Base-by-base conservation (phyloP, 306 rosid genomes). In the Bauhinia variegata region DNA sequence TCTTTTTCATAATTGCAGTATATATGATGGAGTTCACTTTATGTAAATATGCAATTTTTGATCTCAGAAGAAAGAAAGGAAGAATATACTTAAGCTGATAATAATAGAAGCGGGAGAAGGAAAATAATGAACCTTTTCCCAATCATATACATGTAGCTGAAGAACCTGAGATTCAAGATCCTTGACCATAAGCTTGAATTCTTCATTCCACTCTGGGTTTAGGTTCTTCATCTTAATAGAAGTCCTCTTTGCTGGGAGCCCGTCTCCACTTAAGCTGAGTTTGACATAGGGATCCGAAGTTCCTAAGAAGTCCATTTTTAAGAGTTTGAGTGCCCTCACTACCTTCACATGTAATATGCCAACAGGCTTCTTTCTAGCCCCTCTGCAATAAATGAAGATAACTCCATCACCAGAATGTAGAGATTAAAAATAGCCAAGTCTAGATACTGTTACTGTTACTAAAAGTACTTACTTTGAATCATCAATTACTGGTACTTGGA, bases 281-380 rank as follows among this genome's bases (percentile, higher is more conserved):
- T 60, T 53, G 11, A 69, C 78, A 61, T 66, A 75, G 46, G 77
- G 80, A 33, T 74, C 77, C 56, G 75, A 75, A 7, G 71, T 60
- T 50, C 79, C 73, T 19, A 79, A 28, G 6, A 70, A 16, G 37
- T 75, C 75, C 65, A 48, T 71, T 65, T 80, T 50, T 67, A 63
- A 54, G 41, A 79, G 73, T 43, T 79, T 63, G 8, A 19, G 41
- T 41, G 76, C 79, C 16, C 60, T 57, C 51, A 74, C 48, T 42
- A 79, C 39, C 59, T 68, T 73, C 69, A 57, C 76, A 38, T 68
- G 67, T 57, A 78, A 41, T 55, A 79, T 49, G 42, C 76, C 79
- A 49, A 74, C 70, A 30, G 83, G 83, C 64, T 54, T 78, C 60
- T 55, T 67, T 14, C 39, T 54, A 33, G 57, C 13, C 46, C 60